Conservation (phyloP, 2,329 filamentous ascomycete genomes). For the Colletotrichum abscissum region DNA sequence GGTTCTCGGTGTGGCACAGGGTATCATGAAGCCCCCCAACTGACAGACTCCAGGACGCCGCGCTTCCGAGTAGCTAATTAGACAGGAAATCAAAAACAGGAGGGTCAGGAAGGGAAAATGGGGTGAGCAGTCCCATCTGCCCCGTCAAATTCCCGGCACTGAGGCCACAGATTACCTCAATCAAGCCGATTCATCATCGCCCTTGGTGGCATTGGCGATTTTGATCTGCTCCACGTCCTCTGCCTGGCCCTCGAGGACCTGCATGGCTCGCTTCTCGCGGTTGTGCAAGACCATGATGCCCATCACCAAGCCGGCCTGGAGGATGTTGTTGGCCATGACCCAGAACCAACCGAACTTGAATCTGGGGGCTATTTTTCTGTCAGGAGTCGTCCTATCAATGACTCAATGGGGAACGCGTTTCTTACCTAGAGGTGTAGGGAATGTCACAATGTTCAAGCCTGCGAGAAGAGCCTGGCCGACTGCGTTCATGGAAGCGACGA, state of each 20-base stretch:
- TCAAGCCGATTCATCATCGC: slow-evolving; percentile 10
- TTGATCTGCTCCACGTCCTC: slow-evolving; percentile 20
- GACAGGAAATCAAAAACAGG: not conserved
- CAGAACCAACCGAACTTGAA: slow-evolving; percentile 25
- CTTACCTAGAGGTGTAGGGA: slow-evolving; percentile 20
- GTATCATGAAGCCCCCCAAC: slow-evolving; percentile 26
- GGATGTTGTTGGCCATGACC: slow-evolving; percentile 23
- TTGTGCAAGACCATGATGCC: slow-evolving; percentile 29
- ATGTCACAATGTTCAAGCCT: slow-evolving; percentile 12
- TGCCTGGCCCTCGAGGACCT: slow-evolving; percentile 14
- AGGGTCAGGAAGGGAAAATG: not conserved
- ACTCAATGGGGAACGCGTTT: accelerated
- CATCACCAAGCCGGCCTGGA: slow-evolving; percentile 13
- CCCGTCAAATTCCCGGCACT: not conserved
- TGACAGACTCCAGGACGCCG: slow-evolving; percentile 27
- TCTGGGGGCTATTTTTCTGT: not conserved
- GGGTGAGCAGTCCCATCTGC: not conserved
- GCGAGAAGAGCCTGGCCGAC: slow-evolving; percentile 17
- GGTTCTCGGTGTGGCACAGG: slow-evolving; percentile 10
- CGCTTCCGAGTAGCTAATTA: slow-evolving; percentile 16
- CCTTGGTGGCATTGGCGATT: slow-evolving; percentile 8
- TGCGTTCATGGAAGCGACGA: slow-evolving; percentile 18
- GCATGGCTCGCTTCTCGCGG: slow-evolving; percentile 18
- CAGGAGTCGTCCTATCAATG: not conserved
- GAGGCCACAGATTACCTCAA: too few relatives aligned